These are phyloP conservation scores for Chenopodium suecicum DNA, from an alignment of 148 eudicot genomes.

Conservation along the genomic window DNA sequence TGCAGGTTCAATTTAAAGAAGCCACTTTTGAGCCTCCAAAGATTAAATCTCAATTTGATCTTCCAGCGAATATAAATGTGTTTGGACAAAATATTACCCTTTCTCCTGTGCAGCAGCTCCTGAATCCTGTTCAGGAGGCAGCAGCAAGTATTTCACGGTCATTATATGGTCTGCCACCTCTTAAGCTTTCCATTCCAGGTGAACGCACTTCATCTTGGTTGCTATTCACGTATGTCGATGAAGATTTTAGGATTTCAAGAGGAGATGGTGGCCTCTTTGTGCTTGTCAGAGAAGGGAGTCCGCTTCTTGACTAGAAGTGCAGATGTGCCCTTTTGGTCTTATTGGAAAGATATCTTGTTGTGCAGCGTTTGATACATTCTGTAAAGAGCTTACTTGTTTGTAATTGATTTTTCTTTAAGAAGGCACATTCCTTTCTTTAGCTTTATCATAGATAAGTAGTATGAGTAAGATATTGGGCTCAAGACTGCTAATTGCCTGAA, in stretches of 20 bases:
- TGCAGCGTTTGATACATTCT: conserved; percentile 19
- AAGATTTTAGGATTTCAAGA: conserved; percentile 83
- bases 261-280: conserved; percentile 98
- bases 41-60: conserved; percentile 69
- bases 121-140: conserved; percentile 72
- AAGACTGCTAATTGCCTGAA: background rate
- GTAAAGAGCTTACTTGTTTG: conserved; percentile 21
- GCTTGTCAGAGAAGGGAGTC: conserved; percentile 88
- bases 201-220: conserved; percentile 82
- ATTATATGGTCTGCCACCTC: conserved; percentile 68
- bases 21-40: conserved; percentile 83
- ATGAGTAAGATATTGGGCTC: background rate
- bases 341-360: conserved; percentile 2
- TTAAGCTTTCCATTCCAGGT: conserved; percentile 76
- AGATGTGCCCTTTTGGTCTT: background rate
- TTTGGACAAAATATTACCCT: conserved; percentile 77
- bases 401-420: background rate
- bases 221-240: conserved; percentile 76
- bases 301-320: conserved; percentile 56
- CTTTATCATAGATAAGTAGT: background rate
- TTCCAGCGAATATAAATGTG: conserved; percentile 69
- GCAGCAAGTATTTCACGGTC: conserved; percentile 52
- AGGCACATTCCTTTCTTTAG: background rate
- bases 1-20: conserved; percentile 89
- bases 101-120: conserved; percentile 71